Evolutionary conservation across 345 rosid genomes (phyloP).

Genomic region (Citrus sp.): DNA sequence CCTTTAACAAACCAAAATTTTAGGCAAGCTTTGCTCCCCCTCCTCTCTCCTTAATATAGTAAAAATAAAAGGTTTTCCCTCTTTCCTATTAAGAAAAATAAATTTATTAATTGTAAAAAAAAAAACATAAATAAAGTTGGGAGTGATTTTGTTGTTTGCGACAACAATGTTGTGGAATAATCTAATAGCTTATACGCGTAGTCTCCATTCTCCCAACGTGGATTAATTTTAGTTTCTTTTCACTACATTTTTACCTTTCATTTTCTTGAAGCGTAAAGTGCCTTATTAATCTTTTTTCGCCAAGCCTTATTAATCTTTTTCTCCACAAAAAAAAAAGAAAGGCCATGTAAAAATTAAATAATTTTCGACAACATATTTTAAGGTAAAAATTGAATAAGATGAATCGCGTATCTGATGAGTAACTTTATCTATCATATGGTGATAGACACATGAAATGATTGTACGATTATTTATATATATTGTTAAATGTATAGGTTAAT

Average conservation of each 20-base stretch:
- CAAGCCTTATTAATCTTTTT: too few relatives aligned
- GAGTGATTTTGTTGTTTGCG: not conserved
- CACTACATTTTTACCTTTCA: not conserved
- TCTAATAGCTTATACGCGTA: not conserved
- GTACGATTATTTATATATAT: too few relatives aligned
- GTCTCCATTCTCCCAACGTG: not conserved
- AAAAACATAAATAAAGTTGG: not conserved
- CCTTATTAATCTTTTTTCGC: too few relatives aligned
- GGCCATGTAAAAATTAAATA: too few relatives aligned
- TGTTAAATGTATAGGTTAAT: too few relatives aligned
- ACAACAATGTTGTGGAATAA: not conserved
- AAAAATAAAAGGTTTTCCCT: not conserved
- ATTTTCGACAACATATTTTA: too few relatives aligned
- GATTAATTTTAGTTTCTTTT: not conserved
- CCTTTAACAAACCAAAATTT: slow-evolving; percentile 40
- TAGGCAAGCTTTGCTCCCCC: slow-evolving; percentile 44
- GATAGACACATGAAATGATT: too few relatives aligned
- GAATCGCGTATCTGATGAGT: too few relatives aligned
- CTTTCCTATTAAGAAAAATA: not conserved
- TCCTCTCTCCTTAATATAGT: slow-evolving; percentile 12
- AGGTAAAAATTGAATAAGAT: too few relatives aligned
- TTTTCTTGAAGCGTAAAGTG: not conserved
- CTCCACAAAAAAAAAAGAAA: too few relatives aligned
- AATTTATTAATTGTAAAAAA: not conserved
- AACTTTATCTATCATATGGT: too few relatives aligned